These are phyloP conservation scores for Phaeodactylum tricornutum DNA, from an alignment of 108 stramenopile species.

Conservation along the genomic window DNA sequence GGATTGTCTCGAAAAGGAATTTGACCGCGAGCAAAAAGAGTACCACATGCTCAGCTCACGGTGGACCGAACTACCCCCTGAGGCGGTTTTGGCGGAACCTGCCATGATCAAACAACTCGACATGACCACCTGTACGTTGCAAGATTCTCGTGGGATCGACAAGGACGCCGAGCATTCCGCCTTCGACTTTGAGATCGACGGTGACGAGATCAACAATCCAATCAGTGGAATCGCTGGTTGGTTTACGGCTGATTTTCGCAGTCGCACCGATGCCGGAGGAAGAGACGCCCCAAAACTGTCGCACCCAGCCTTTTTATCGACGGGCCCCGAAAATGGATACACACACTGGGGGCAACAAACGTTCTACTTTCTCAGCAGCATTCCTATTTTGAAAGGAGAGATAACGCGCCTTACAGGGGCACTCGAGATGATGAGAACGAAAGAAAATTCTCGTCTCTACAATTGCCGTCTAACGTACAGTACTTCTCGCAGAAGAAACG, in stretches of 20 bases:
- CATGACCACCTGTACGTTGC: constrained; percentile 90
- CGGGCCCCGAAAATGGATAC: constrained; percentile 92
- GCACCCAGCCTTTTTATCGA: constrained; percentile 79
- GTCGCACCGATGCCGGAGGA: constrained; percentile 62
- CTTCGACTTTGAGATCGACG: constrained; percentile 71
- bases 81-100: constrained; percentile 76
- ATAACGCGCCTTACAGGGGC: constrained; percentile 59
- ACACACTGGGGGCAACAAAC: constrained; percentile 99
- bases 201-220: constrained; percentile 33
- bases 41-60: constrained; percentile 86
- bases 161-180: constrained; percentile 29
- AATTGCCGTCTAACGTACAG: constrained; percentile 53
- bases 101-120: constrained; percentile 70
- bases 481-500: constrained; percentile 42
- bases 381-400: constrained; percentile 61
- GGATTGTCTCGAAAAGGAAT: constrained; percentile 68
- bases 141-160: constrained; percentile 78
- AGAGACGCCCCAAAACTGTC: constrained; percentile 51
- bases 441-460: constrained; percentile 88
- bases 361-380: constrained; percentile 68
- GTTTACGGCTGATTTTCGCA: constrained; percentile 93
- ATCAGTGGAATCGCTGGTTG: constrained; percentile 94
- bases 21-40: constrained; percentile 90
- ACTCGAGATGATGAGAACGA: constrained; percentile 78
- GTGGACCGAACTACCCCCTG: constrained; percentile 86